phyloP scores from a whole-genome alignment of 495 filamentous ascomycete species.

The Penicillium ochrochloron region DNA sequence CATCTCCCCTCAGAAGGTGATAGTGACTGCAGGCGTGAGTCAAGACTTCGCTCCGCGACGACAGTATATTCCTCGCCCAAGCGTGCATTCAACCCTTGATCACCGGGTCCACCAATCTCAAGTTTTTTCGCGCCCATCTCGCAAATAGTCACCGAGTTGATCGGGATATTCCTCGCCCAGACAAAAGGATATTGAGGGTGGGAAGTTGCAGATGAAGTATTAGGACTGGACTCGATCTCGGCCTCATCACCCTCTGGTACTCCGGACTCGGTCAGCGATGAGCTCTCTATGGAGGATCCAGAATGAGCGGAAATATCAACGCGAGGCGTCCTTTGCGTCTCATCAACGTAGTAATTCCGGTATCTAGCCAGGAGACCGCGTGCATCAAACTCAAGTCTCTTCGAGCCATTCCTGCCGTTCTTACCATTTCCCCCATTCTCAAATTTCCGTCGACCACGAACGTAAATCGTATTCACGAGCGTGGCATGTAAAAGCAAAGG shows the following conservation, averaged over 20 bases:
- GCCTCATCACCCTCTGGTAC: constrained; percentile 1
- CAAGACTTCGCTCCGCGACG: constrained; percentile 42
- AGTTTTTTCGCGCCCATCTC: constrained; percentile 76
- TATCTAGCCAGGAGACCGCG: constrained; percentile 38
- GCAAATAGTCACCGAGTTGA: constrained; percentile 72
- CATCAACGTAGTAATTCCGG: constrained; percentile 41
- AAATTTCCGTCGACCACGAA: constrained; percentile 42
- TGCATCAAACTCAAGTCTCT: constrained; percentile 45
- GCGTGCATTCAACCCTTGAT: constrained; percentile 36
- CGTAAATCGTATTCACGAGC: constrained; percentile 86
- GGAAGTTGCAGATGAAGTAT: neutral
- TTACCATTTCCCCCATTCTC: constrained; percentile 24
- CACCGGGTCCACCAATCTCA: constrained; percentile 31
- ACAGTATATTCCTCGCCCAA: constrained; percentile 50
- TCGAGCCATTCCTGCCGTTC: constrained; percentile 39
- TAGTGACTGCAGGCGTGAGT: neutral
- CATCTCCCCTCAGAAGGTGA: neutral
- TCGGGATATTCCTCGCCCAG: constrained; percentile 65
- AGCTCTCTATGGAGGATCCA: neutral
- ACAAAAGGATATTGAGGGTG: constrained; percentile 36
- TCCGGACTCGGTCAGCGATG: neutral
- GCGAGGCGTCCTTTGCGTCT: constrained; percentile 27
- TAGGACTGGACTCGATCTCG: neutral
- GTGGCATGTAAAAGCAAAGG: constrained; percentile 84
- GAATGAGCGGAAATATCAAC: neutral